Base-by-base conservation (phyloP, 2,329 filamentous ascomycete genomes). In the Penicillium sp. region DNA sequence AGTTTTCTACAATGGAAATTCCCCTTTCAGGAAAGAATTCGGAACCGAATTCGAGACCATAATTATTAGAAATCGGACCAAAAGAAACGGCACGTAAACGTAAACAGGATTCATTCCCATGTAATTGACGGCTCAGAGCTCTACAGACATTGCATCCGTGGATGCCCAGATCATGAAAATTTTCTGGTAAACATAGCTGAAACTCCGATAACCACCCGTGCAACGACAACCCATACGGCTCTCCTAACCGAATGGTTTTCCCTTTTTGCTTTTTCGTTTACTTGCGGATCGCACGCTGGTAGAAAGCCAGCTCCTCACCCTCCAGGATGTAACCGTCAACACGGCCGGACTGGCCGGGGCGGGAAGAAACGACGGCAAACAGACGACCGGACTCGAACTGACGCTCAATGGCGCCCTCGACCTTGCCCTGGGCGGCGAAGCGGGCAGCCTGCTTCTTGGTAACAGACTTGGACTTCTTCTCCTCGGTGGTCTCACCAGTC, bases 341-440 rank as follows among this genome's bases (percentile, higher is more conserved):
- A 83, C 95, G 93, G 77, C 95, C 95, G 80, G 91, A 95, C 90
- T 99, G 95, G 76, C 95, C 95, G 71, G 95, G 95, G 78, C 95
- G 88, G 81, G 90, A 95, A 75, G 94, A 87, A 76, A 99, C 84
- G 73, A 97, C 91, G 76, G 95, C 95, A 83, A 89, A 97, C 74
- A 99, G 85, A 83, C 96, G 94, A 88, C 94, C 93, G 73, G 95
- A 94, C 90, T 98, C 95, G 85, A 99, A 99, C 86, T 99, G 95
- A 85, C 91, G 93, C 92, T 99, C 95, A 70, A 99, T 81, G 70
- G 92, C 87, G 71, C 83, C 68, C 84, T 99, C 95, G 76, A 97
- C 92, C 91, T 99, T 99, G 85, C 94, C 94, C 73, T 83, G 78
- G 75, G 87, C 86, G 79, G 90, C 88, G 82, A 89, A 89, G 80